Evolutionary conservation across 306 rosid genomes (phyloP).

Genomic region (Trifolium repens): DNA sequence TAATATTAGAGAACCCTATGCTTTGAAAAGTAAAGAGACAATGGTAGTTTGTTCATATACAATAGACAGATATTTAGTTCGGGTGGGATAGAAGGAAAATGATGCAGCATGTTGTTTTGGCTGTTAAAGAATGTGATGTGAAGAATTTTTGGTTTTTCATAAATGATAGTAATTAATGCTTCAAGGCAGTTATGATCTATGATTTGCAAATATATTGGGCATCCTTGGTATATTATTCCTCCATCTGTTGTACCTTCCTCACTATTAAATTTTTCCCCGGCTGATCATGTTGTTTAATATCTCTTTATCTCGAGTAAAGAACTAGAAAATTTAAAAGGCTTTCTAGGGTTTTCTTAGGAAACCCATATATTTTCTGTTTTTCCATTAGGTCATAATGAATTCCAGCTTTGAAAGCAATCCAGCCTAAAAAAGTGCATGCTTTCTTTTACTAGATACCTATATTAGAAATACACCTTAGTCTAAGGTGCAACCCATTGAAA

Average conservation of each 20-base stretch:
- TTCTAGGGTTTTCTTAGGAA: neutral
- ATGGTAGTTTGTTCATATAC: slow-evolving; percentile 6
- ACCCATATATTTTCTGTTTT: neutral
- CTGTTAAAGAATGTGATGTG: neutral
- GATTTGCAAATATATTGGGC: neutral
- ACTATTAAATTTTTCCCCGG: neutral
- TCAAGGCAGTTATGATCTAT: no score
- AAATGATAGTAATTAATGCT: neutral
- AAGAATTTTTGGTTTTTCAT: slow-evolving; percentile 3
- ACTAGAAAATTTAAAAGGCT: neutral
- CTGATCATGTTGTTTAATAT: neutral
- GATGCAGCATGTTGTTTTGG: slow-evolving; percentile 4
- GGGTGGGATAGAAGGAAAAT: neutral
- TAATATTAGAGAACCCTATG: slow-evolving; percentile 23
- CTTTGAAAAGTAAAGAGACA: slow-evolving; percentile 7
- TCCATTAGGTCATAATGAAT: neutral
- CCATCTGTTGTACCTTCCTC: neutral
- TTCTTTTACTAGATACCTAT: neutral
- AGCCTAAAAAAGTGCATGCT: slow-evolving; percentile 14
- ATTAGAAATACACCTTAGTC: neutral
- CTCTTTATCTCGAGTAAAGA: neutral
- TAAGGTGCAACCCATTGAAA: neutral
- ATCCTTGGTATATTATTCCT: neutral
- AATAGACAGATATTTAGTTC: neutral
- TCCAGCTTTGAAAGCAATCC: slow-evolving; percentile 1